Evolutionary conservation across 2,329 filamentous ascomycete species (phyloP).

Genomic region (Arthrobotrys pseudoclavata): DNA sequence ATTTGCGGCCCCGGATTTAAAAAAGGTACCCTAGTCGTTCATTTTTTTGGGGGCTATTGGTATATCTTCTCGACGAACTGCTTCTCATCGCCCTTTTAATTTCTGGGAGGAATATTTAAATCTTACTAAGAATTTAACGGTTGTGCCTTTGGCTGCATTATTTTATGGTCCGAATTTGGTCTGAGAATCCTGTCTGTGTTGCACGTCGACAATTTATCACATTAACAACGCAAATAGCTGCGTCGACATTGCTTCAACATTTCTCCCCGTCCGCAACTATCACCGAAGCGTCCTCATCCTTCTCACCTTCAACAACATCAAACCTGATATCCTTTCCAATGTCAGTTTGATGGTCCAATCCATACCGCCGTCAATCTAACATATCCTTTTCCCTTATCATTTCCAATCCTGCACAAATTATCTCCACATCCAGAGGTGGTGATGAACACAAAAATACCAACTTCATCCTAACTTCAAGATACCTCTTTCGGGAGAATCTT

Average conservation of each 20-base stretch:
- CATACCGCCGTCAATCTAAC: slow-evolving; percentile 11
- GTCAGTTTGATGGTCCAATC: slow-evolving; percentile 24
- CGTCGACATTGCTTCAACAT: slow-evolving; percentile 23
- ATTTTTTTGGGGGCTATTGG: slow-evolving; percentile 27
- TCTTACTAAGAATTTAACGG: slow-evolving; percentile 43
- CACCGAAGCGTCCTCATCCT: slow-evolving; percentile 11
- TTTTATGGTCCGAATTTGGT: slow-evolving; percentile 36
- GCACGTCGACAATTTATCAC: slow-evolving; percentile 48
- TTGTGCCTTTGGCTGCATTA: slow-evolving; percentile 16
- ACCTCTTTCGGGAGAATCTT: slow-evolving; percentile 47
- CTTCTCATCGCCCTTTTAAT: slow-evolving; percentile 12
- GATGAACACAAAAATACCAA: slow-evolving; percentile 37
- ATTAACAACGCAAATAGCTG: slow-evolving; percentile 45
- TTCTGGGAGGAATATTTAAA: slow-evolving; percentile 35
- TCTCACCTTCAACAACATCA: slow-evolving; percentile 11
- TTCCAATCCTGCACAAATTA: slow-evolving; percentile 32
- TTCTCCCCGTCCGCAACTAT: slow-evolving; percentile 24
- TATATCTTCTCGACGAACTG: slow-evolving; percentile 31
- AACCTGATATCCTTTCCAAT: slow-evolving; percentile 19
- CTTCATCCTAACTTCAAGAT: slow-evolving; percentile 31
- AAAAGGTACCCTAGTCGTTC: slow-evolving; percentile 41
- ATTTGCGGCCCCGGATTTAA: slow-evolving; percentile 48
- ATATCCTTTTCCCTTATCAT: slow-evolving; percentile 26
- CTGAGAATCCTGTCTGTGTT: slow-evolving; percentile 46
- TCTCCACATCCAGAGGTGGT: slow-evolving; percentile 33